These are phyloP conservation scores for Scheffersomyces stambukii DNA, from an alignment of 1,139 yeast genomes.

Conservation along the genomic window DNA sequence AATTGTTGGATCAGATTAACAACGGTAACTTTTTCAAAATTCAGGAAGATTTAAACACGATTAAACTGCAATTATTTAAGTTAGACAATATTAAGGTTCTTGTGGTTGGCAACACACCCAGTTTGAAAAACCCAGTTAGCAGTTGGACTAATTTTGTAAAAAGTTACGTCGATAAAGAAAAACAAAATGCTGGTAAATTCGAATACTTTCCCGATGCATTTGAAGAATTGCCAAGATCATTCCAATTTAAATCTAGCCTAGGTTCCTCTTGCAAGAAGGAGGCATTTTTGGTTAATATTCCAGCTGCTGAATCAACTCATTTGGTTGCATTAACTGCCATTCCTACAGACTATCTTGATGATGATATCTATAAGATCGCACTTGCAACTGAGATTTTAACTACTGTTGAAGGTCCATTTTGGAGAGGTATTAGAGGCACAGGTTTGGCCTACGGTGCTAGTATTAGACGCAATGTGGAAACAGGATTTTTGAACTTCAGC, in stretches of 20 bases:
- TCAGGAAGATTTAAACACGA: slow-evolving; percentile 48
- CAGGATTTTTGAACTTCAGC: slow-evolving; percentile 62
- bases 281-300: slow-evolving; percentile 68
- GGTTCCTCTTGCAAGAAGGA: slow-evolving; percentile 52
- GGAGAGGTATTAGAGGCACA: slow-evolving; percentile 94
- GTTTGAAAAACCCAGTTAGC: slow-evolving; percentile 51
- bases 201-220: slow-evolving; percentile 17
- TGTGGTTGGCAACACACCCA: slow-evolving; percentile 63
- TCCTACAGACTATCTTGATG: slow-evolving; percentile 60
- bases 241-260: slow-evolving; percentile 48
- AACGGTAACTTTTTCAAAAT: slow-evolving; percentile 48
- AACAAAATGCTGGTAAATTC: slow-evolving; percentile 2
- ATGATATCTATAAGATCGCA: slow-evolving; percentile 67
- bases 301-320: slow-evolving; percentile 87
- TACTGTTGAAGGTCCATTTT: slow-evolving; percentile 94
- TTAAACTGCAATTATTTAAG: slow-evolving; percentile 55
- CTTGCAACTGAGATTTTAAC: slow-evolving; percentile 75
- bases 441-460: slow-evolving; percentile 92
- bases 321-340: slow-evolving; percentile 58
- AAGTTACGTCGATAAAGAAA: slow-evolving; percentile 8
- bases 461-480: slow-evolving; percentile 55
- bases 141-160: slow-evolving; percentile 53
- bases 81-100: slow-evolving; percentile 63
- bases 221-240: slow-evolving; percentile 47
- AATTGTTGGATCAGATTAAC: slow-evolving; percentile 47